Conservation (phyloP, 495 filamentous ascomycete species). For the Cercophora newfieldiana region DNA sequence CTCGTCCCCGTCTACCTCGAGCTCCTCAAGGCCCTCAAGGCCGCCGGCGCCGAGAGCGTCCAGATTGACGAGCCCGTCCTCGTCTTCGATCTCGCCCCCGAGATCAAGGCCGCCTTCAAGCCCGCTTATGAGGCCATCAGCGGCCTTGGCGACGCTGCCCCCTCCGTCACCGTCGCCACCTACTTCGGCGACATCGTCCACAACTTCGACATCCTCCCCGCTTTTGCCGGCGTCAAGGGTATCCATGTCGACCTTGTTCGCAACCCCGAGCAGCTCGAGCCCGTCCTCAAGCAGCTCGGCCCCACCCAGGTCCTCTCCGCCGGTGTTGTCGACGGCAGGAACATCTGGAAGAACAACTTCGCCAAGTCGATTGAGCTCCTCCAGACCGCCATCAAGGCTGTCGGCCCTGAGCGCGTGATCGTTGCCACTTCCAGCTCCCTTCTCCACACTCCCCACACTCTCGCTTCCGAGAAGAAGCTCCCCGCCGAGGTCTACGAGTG, state of each 20-base stretch:
- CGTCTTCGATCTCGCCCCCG: slow-evolving; percentile 83
- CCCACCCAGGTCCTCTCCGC: slow-evolving; percentile 84
- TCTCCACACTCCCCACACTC: slow-evolving; percentile 95
- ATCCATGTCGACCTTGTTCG: slow-evolving; percentile 95
- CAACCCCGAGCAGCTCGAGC: slow-evolving; percentile 96
- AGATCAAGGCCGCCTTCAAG: slow-evolving; percentile 97
- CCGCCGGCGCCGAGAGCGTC: slow-evolving; percentile 88
- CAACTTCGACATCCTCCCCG: slow-evolving; percentile 87
- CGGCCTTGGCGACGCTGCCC: slow-evolving; percentile 70
- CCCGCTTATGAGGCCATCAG: slow-evolving; percentile 88
- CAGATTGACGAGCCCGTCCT: slow-evolving; percentile 98
- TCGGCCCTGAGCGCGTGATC: slow-evolving; percentile 94
- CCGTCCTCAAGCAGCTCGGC: slow-evolving; percentile 85
- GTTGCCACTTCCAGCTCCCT: slow-evolving; percentile 96
- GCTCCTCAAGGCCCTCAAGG: slow-evolving; percentile 87
- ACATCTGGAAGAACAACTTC: slow-evolving; percentile 99
- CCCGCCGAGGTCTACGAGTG: slow-evolving; percentile 89
- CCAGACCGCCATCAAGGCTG: slow-evolving; percentile 84
- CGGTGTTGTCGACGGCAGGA: slow-evolving; percentile 96
- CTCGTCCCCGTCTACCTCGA: slow-evolving; percentile 91
- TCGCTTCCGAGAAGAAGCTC: slow-evolving; percentile 96
- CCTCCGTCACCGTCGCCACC: slow-evolving; percentile 82
- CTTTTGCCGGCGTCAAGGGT: slow-evolving; percentile 63
- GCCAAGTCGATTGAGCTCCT: slow-evolving; percentile 84
- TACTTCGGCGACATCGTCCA: slow-evolving; percentile 99